These are phyloP conservation scores for Apophysomyces trapeziformis DNA, from an alignment of 371 early-diverging fungal species.

Conservation along the genomic window DNA sequence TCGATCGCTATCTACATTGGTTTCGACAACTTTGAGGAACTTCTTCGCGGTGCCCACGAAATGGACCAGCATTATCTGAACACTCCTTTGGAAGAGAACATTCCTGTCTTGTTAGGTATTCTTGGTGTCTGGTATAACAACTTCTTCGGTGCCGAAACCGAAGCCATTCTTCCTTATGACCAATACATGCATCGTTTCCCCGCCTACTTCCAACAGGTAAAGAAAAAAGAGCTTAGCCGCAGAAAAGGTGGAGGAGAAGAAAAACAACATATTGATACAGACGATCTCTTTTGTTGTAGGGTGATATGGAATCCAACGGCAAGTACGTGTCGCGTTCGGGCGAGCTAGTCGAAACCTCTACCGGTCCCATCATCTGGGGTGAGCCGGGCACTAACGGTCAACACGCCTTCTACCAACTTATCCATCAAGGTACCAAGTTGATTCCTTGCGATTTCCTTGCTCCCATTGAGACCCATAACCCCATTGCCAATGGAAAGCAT, in stretches of 20 bases:
- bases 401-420: conserved; percentile 99
- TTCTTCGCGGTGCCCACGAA: conserved; percentile 93
- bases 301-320: conserved; percentile 99
- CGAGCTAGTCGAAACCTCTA: conserved; percentile 77
- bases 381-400: conserved; percentile 99
- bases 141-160: conserved; percentile 93
- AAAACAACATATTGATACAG: background rate
- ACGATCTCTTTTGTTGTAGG: conserved; percentile 60
- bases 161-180: conserved; percentile 98
- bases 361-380: conserved; percentile 99
- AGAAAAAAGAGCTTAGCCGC: background rate
- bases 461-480: conserved; percentile 89
- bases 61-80: conserved; percentile 97
- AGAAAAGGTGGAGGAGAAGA: background rate
- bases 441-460: conserved; percentile 97
- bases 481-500: conserved; percentile 76
- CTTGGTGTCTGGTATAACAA: conserved; percentile 99
- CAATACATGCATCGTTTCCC: conserved; percentile 97
- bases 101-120: conserved; percentile 92
- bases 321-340: conserved; percentile 91
- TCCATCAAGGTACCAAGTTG: conserved; percentile 98
- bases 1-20: conserved; percentile 97
- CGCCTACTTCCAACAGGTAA: conserved; percentile 96
- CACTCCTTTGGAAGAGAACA: conserved; percentile 87
- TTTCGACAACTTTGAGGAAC: conserved; percentile 92